phyloP scores from a whole-genome alignment of 352 stramenopile species.

The Pythium sukuiense region DNA sequence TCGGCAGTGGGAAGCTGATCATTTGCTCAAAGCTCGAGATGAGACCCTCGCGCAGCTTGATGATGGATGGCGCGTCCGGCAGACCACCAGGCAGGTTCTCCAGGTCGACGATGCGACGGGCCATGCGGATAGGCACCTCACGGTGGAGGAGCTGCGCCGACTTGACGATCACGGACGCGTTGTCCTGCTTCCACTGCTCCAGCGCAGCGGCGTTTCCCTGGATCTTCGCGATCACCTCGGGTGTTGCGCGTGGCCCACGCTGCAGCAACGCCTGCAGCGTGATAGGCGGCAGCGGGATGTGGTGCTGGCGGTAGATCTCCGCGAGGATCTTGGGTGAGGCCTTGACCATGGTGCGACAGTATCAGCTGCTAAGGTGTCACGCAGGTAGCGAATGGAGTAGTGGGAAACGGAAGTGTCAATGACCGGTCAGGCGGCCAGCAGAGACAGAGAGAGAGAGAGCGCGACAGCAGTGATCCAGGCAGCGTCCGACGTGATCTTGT shows the following conservation, averaged over 20 bases:
- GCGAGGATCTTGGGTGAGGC: slow-evolving; percentile 65
- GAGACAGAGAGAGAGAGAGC: not conserved
- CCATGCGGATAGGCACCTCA: slow-evolving; percentile 78
- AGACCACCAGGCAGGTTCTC: slow-evolving; percentile 79
- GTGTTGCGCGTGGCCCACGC: slow-evolving; percentile 51
- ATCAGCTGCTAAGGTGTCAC: not conserved
- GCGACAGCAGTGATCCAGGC: not conserved
- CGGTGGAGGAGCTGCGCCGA: slow-evolving; percentile 77
- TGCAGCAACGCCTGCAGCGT: slow-evolving; percentile 77
- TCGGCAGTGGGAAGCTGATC: slow-evolving; percentile 47
- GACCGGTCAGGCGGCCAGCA: not conserved
- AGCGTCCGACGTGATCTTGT: slow-evolving; percentile 22
- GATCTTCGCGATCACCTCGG: slow-evolving; percentile 49
- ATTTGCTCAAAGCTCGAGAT: slow-evolving; percentile 77
- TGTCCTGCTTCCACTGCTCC: slow-evolving; percentile 58
- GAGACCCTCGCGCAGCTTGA: slow-evolving; percentile 61
- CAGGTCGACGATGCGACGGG: slow-evolving; percentile 78
- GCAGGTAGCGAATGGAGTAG: not conserved
- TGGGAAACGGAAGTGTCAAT: not conserved
- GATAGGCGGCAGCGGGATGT: slow-evolving; percentile 78
- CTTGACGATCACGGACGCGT: slow-evolving; percentile 71
- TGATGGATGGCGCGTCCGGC: slow-evolving; percentile 53
- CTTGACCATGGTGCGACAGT: slow-evolving; percentile 27
- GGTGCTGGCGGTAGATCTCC: slow-evolving; percentile 82
- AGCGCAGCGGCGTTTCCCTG: slow-evolving; percentile 50